Percentiles rank a stretch among this genome's conserved stretches.
Evolutionary conservation across 2,329 filamentous ascomycete genomes (phyloP).

Genomic region (Talaromyces sp.): DNA sequence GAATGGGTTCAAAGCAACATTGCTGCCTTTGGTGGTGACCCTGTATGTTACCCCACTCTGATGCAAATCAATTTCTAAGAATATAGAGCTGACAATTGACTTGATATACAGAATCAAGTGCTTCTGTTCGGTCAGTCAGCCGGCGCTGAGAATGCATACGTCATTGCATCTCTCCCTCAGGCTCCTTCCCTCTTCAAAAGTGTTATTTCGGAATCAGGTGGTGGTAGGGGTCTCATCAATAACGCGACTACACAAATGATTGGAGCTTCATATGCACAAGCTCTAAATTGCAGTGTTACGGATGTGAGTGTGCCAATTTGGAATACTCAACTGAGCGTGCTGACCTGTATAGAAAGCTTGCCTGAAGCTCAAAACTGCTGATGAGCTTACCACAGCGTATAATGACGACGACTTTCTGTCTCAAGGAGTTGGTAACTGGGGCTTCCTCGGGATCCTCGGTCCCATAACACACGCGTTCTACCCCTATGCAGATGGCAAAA

Average conservation of each 20-base stretch:
- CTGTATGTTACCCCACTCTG: constrained; percentile 10
- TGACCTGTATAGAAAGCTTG: constrained; percentile 23
- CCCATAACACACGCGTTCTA: constrained; percentile 16
- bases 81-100: background rate
- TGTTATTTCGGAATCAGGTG: constrained; percentile 24
- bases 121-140: constrained; percentile 20
- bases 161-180: constrained; percentile 18
- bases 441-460: constrained; percentile 6
- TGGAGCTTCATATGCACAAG: constrained; percentile 9
- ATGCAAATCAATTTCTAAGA: background rate
- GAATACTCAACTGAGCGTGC: background rate
- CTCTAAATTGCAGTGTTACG: constrained; percentile 5
- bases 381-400: constrained; percentile 20
- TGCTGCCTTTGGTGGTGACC: constrained; percentile 29
- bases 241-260: constrained; percentile 19
- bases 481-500: constrained; percentile 23
- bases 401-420: constrained; percentile 1
- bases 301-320: constrained; percentile 2
- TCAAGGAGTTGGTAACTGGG: constrained; percentile 4
- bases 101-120: constrained; percentile 17
- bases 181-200: constrained; percentile 21
- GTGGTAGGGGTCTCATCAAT: constrained; percentile 1
- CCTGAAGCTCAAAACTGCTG: constrained; percentile 19
- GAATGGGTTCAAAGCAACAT: constrained; percentile 30
- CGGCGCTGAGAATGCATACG: constrained; percentile 17